These are phyloP conservation scores for Tanacetum coccineum DNA, from an alignment of 129 eudicot species.

Conservation along the genomic window DNA sequence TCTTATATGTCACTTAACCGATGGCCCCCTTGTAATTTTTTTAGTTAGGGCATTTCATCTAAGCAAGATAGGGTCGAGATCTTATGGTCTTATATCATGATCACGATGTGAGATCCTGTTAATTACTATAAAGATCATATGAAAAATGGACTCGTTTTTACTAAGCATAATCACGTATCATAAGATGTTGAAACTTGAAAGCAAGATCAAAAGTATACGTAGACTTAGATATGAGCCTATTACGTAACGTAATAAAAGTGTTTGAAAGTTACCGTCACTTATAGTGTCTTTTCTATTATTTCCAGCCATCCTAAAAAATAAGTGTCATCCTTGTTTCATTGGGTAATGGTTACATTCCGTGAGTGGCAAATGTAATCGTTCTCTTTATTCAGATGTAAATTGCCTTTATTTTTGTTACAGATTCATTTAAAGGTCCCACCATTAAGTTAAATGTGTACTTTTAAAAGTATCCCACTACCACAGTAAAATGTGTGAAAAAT, in stretches of 20 bases:
- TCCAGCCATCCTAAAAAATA: conserved; percentile 15
- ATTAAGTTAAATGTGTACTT: conserved; percentile 26
- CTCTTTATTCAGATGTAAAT: conserved; percentile 28
- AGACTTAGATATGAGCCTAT: conserved; percentile 3
- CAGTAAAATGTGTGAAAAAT: conserved; percentile 21
- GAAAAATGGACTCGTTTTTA: too few relatives aligned
- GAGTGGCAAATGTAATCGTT: conserved; percentile 29
- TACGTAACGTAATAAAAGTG: not conserved
- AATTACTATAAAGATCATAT: too few relatives aligned
- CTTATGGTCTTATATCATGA: too few relatives aligned
- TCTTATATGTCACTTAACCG: too few relatives aligned
- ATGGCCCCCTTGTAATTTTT: too few relatives aligned
- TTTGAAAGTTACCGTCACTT: not conserved
- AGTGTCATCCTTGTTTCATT: conserved; percentile 14
- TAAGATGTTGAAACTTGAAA: too few relatives aligned
- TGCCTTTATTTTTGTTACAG: conserved; percentile 17
- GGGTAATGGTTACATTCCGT: conserved; percentile 16
- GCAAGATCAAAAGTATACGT: not conserved
- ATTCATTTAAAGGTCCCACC: conserved; percentile 30
- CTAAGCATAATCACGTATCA: too few relatives aligned
- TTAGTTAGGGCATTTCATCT: too few relatives aligned
- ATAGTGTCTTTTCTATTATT: too few relatives aligned
- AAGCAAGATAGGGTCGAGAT: too few relatives aligned
- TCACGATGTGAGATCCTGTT: too few relatives aligned
- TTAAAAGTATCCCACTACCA: conserved; percentile 14